Conservation (phyloP, 179 eudicot genomes). For the Beta macrorhiza region DNA sequence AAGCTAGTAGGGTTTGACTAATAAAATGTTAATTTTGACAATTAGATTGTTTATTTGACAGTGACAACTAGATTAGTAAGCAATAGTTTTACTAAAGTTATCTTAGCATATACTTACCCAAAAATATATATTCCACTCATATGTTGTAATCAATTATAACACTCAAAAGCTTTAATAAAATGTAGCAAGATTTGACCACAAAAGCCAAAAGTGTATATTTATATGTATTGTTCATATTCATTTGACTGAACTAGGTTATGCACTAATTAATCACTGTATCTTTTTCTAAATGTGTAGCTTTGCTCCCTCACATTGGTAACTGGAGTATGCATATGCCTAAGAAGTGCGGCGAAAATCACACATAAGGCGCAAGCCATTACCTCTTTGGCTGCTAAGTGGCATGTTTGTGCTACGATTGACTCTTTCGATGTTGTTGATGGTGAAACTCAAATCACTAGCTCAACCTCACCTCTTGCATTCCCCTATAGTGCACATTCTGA, state of each 20-base stretch:
- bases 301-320: slow-evolving; percentile 74
- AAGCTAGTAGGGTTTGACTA: no score
- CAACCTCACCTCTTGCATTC: slow-evolving; percentile 25
- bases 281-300: slow-evolving; percentile 45
- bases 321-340: slow-evolving; percentile 77
- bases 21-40: no score
- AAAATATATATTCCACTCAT: no score
- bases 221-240: neutral
- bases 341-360: slow-evolving; percentile 88
- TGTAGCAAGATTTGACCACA: no score
- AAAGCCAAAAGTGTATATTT: neutral
- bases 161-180: no score
- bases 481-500: slow-evolving; percentile 33
- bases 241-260: no score
- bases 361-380: slow-evolving; percentile 81
- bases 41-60: no score
- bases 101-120: no score
- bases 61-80: no score
- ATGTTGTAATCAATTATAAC: no score
- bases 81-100: no score
- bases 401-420: slow-evolving; percentile 69
- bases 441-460: slow-evolving; percentile 36
- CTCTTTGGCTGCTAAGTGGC: slow-evolving; percentile 86
- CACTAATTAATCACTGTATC: neutral
- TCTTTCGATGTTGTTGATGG: slow-evolving; percentile 48